A percentile compares a stretch with the other conserved stretches of the same genome.
Evolutionary conservation across 2,329 filamentous ascomycete genomes (phyloP).

Genomic region (Microdochium trichocladiopsis): DNA sequence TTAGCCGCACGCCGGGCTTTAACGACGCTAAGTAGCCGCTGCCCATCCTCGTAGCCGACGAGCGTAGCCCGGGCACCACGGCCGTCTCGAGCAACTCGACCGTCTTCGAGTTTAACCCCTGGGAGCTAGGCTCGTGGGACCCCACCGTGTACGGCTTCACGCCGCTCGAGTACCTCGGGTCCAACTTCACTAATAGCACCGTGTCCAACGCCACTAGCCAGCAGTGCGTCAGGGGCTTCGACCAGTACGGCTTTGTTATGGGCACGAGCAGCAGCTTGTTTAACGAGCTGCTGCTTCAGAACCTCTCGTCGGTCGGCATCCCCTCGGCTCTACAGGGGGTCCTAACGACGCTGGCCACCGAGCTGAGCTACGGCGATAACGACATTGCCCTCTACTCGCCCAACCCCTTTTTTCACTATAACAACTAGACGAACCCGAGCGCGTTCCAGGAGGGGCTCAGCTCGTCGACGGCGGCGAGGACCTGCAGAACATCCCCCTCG

Average conservation of each 20-base stretch:
- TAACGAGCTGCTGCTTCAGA: conserved; percentile 65
- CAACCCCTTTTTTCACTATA: conserved; percentile 68
- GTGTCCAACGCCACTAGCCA: conserved; percentile 39
- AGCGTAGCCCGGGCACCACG: conserved; percentile 52
- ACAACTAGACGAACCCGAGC: conserved; percentile 51
- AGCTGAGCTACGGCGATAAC: conserved; percentile 40
- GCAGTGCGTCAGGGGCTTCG: conserved; percentile 69
- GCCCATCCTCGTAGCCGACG: conserved; percentile 67
- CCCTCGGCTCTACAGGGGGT: conserved; percentile 40
- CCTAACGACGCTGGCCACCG: conserved; percentile 41
- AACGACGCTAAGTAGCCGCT: conserved; percentile 56
- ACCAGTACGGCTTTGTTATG: conserved; percentile 78
- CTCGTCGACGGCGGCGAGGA: conserved; percentile 77
- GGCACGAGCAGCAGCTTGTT: conserved; percentile 82
- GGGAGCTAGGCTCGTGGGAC: conserved; percentile 72
- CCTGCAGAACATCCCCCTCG: conserved; percentile 70
- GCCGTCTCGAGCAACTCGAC: conserved; percentile 66
- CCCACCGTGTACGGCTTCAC: conserved; percentile 65
- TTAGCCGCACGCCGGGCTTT: conserved; percentile 57
- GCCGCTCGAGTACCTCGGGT: conserved; percentile 64
- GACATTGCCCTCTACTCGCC: conserved; percentile 70
- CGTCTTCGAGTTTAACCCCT: conserved; percentile 72
- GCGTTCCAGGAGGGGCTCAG: conserved; percentile 49
- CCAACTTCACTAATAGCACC: conserved; percentile 58
- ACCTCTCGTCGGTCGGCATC: conserved; percentile 43